Conservation (phyloP, 2,329 filamentous ascomycete species). For the Chaetomiaceae sp. region DNA sequence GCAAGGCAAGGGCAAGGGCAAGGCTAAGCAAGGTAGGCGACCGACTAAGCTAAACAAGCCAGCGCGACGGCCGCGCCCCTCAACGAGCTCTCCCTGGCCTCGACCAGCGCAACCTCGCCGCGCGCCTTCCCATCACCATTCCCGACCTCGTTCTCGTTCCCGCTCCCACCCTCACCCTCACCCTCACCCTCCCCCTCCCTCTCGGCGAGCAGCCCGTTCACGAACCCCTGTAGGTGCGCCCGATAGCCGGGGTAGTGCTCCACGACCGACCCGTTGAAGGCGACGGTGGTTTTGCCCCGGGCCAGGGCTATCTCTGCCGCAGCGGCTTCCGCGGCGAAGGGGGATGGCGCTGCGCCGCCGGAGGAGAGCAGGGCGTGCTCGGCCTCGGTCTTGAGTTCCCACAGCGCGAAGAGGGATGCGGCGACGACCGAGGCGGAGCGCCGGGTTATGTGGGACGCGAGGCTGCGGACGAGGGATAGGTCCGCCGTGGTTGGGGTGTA, state of each 20-base stretch:
- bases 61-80: constrained; percentile 71
- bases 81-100: constrained; percentile 69
- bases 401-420: constrained; percentile 55
- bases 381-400: constrained; percentile 49
- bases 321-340: no score
- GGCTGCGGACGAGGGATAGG: constrained; percentile 46
- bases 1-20: neutral
- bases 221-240: constrained; percentile 55
- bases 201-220: constrained; percentile 55
- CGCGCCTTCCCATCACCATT: neutral
- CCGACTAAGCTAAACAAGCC: constrained; percentile 37
- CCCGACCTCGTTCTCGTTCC: neutral
- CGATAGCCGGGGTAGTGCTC: constrained; percentile 72
- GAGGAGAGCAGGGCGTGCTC: constrained; percentile 46
- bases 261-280: constrained; percentile 75
- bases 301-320: constrained; percentile 35
- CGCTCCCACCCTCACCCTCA: neutral
- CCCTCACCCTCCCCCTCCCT: neutral
- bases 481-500: constrained; percentile 41
- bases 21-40: no score
- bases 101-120: constrained; percentile 56
- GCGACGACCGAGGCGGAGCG: constrained; percentile 58
- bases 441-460: constrained; percentile 52
- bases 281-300: constrained; percentile 52
- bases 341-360: no score